Evolutionary conservation across 164 flowering plant species (phyloP), one percentile per base, ranked within the genome.

Genomic region (Liriodendron chinense): DNA sequence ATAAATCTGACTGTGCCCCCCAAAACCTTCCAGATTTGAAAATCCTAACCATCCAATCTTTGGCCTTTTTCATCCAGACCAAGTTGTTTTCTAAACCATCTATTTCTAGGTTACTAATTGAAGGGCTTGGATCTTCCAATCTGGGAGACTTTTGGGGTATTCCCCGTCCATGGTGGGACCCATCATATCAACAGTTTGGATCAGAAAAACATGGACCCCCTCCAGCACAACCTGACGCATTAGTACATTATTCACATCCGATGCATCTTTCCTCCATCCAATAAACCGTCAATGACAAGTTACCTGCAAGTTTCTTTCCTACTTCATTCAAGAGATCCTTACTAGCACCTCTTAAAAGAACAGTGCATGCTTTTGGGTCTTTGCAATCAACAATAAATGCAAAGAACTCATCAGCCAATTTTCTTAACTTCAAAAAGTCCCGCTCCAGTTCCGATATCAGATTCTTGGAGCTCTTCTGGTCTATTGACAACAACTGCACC

Each of bases 271-370:
- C 59, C 59, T 53, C 43, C 43, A 34, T 34, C 43, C 43, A 34
- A 34, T 34, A 34, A 34, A 34, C 43, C 43, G 5, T 34, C 3
- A 34, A 72, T 6, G 62, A 43, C 5, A 63, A 49, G 7, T 56
- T 86, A 95, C 99, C 97, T 96, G 99, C 77, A 96, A 74, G 77
- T 94, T 96, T 72, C 98, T 88, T 85, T 96, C 98, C 98, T 20
- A 96, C 99, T 88, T 96, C 99, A 88, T 96, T 94, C 75, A 96
- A 72, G 34, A 96, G 91, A 84, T 96, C 99, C 87, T 94, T 96
- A 78, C 98, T 96, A 24, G 99, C 91, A 71, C 99, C 98, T 80
- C 99, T 88, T 76, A 96, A 72, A 26, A 96, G 95, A 43, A 96
- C 89, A 13, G 96, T 94, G 79, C 97, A 96, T 16, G 99, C 99